Evolutionary conservation across 176 grass and related monocot genomes (phyloP), one percentile per base, ranked within the genome.

Genomic region (Ensete ventricosum): DNA sequence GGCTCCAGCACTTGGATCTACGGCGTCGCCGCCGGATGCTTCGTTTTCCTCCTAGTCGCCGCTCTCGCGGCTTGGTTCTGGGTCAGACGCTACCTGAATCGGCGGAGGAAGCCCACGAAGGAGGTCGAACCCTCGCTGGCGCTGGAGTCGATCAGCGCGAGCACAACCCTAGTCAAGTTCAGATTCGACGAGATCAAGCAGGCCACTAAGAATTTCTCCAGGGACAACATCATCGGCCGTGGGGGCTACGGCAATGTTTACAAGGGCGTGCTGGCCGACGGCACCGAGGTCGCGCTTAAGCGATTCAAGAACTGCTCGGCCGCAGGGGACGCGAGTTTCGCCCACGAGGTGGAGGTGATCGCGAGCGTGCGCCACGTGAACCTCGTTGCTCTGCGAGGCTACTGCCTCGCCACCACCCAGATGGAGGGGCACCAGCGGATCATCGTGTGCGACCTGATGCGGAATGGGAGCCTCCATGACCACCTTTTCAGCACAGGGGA

Each of bases 291-390:
- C 11, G 95, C 95, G 0, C 78, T 98, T 51, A 98, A 98, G 70
- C 82, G 90, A 8, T 98, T 98, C 88, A 98, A 93, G 80, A 98
- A 98, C 50, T 98, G 90, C 78, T 98, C 95, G 0, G 86, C 81
- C 0, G 84, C 88, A 0, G 90, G 95, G 48, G 95, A 93, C 14
- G 70, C 79, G 0, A 87, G 62, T 7, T 98, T 98, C 11, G 95
- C 91, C 1, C 90, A 98, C 4, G 95, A 98, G 86, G 95, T 98
- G 57, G 95, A 98, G 82, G 95, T 98, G 12, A 92, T 98, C 27
- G 95, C 95, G 26, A 91, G 90, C 9, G 95, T 98, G 43, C 86
- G 95, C 52, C 95, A 98, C 1, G 80, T 98, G 83, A 98, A 98
- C 65, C 84, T 98, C 7, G 80, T 98, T 0, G 59, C 95, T 0